phyloP scores from a whole-genome alignment of 345 rosid genomes.

The Fremontodendron californicum region DNA sequence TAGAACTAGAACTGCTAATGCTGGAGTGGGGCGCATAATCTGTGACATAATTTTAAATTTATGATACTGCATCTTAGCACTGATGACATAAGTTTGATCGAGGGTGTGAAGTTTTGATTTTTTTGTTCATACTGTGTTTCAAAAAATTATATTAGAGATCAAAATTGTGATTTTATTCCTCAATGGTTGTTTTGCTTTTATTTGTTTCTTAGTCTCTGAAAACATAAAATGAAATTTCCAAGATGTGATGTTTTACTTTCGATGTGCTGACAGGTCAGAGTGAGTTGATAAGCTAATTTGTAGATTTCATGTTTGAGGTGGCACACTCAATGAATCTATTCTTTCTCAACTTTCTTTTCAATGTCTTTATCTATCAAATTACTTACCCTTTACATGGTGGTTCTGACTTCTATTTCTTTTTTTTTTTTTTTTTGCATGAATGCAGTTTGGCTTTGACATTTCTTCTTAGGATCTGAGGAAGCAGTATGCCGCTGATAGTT shows the following conservation, averaged over 20 bases:
- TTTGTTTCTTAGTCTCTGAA: no score
- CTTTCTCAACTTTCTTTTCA: background rate
- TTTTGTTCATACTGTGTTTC: background rate
- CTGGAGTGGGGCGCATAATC: background rate
- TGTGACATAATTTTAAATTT: background rate
- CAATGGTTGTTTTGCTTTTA: background rate
- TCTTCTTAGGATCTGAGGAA: conserved; percentile 43
- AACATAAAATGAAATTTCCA: background rate
- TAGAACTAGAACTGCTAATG: background rate
- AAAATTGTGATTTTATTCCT: background rate
- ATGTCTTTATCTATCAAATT: background rate
- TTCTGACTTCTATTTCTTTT: background rate
- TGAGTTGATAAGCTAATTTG: background rate
- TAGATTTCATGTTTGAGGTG: conserved; percentile 15
- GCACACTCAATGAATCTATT: background rate
- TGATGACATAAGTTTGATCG: background rate
- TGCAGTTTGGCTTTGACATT: conserved; percentile 35
- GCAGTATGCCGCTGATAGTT: conserved; percentile 80
- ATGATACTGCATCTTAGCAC: background rate
- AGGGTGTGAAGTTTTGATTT: background rate
- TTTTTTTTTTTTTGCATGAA: background rate
- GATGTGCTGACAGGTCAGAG: background rate
- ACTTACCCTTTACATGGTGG: background rate
- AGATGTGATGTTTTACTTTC: background rate
- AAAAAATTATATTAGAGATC: background rate